Evolutionary conservation across 345 rosid species (phyloP), one percentile per base, ranked within the genome.

Genomic region (Pugionium cornutum): DNA sequence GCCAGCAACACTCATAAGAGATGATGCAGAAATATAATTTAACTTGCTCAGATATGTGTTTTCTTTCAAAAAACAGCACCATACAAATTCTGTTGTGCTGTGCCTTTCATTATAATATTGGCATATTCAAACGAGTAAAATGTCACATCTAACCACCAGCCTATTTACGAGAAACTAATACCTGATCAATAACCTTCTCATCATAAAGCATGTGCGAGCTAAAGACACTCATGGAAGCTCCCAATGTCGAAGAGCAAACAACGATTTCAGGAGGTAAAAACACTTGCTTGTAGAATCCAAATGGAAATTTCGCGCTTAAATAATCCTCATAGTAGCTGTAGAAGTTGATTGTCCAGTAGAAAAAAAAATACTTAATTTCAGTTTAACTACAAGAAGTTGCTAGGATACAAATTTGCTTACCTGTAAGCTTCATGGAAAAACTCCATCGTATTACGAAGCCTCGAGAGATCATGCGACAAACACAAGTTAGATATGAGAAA

Each of bases 171-270:
- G 57, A 45, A 46, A 60, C 27, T 8, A 11, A 11, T 75, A 92
- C 97, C 96, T 94, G 92, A 76, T 94, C 95, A 52, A 94, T 86
- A 79, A 90, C 82, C 70, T 83, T 90, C 78, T 88, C 95, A 70
- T 94, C 97, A 70, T 81, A 88, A 47, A 94, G 78, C 73, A 86
- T 47, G 75, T 90, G 95, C 26, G 97, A 88, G 72, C 89, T 90
- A 64, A 94, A 80, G 62, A 90, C 55, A 79, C 81, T 75, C 83
- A 90, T 61, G 56, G 99, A 88, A 68, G 96, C 99, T 77, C 96
- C 99, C 67, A 83, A 63, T 63, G 79, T 76, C 11, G 83, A 72
- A 1, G 97, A 85, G 33, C 86, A 86, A 59, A 90, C 79, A 36
- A 79, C 88, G 88, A 94, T 76, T 76, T 90, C 97, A 58, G 97